Conservation (phyloP, 1,284 basidiomycete species). For the Sutorius eximius region DNA sequence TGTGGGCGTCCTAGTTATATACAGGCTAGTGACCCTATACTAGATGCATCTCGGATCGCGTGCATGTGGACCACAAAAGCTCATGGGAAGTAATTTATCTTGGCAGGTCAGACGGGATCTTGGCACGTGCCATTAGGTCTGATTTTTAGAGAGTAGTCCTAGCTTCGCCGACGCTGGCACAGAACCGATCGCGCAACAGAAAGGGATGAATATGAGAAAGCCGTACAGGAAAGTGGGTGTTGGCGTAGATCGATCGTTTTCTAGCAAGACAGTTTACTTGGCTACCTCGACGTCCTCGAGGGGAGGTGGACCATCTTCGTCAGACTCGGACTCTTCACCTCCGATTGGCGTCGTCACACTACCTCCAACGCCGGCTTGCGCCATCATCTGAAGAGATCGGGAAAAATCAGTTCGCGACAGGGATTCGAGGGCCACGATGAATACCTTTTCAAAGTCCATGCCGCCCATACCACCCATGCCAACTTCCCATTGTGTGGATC, state of each 20-base stretch:
- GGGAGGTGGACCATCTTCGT: conserved; percentile 73
- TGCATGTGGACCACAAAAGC: neutral
- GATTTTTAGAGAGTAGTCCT: neutral
- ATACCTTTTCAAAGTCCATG: conserved; percentile 63
- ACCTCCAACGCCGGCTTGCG: conserved; percentile 39
- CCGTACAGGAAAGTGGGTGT: neutral
- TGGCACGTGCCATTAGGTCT: neutral
- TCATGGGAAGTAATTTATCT: neutral
- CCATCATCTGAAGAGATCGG: conserved; percentile 57
- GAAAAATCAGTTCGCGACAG: conserved; percentile 7
- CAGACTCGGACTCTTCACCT: conserved; percentile 48
- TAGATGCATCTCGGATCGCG: neutral
- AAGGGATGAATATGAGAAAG: neutral
- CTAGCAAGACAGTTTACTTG: conserved; percentile 19
- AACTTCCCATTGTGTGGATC: too few relatives aligned
- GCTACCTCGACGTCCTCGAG: conserved; percentile 45
- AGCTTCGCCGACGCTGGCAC: neutral
- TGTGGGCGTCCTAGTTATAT: neutral
- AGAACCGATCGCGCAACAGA: neutral
- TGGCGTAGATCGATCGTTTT: conserved; percentile 3
- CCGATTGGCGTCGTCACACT: conserved; percentile 40
- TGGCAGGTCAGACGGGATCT: neutral
- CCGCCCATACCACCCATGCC: too few relatives aligned
- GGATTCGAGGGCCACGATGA: conserved; percentile 3
- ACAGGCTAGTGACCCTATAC: neutral